These are phyloP conservation scores for Epichloe scottii DNA, from an alignment of 2,329 filamentous ascomycete genomes.

Conservation along the genomic window DNA sequence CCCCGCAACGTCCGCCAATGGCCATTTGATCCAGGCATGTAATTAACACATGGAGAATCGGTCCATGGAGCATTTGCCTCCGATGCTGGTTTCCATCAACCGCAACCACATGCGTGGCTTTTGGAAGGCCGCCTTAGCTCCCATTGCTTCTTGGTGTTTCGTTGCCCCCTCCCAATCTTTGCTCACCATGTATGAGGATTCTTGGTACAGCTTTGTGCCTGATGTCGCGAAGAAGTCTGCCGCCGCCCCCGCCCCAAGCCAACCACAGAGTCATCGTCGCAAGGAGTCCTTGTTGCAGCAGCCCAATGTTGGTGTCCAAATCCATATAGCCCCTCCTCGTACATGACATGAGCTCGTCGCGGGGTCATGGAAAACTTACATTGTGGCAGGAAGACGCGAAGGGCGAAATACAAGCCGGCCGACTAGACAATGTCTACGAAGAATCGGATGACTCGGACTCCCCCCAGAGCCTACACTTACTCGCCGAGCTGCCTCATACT, in stretches of 20 bases:
- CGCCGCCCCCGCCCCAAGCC: slow-evolving; percentile 28
- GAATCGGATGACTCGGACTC: slow-evolving; percentile 40
- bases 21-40: not conserved
- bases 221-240: slow-evolving; percentile 41
- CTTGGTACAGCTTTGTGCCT: slow-evolving; percentile 69
- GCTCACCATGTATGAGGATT: slow-evolving; percentile 62
- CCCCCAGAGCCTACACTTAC: slow-evolving; percentile 55
- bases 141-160: not conserved
- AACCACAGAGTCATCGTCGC: slow-evolving; percentile 45
- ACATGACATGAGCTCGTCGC: not conserved
- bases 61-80: slow-evolving; percentile 5
- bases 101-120: slow-evolving; percentile 12
- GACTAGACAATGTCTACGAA: slow-evolving; percentile 46
- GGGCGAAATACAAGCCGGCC: slow-evolving; percentile 35
- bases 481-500: slow-evolving; percentile 60
- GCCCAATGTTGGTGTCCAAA: slow-evolving; percentile 38
- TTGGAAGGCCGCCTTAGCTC: slow-evolving; percentile 8
- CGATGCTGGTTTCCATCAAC: not conserved
- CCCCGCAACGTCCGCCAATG: not conserved
- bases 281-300: slow-evolving; percentile 59
- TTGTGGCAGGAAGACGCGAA: slow-evolving; percentile 39
- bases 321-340: slow-evolving; percentile 7
- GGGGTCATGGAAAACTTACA: slow-evolving; percentile 12
- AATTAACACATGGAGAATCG: not conserved
- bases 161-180: not conserved